A percentile compares a stretch with the other conserved stretches of the same genome.
Conservation (phyloP, 257 asterid species). For the Linaria vulgaris region DNA sequence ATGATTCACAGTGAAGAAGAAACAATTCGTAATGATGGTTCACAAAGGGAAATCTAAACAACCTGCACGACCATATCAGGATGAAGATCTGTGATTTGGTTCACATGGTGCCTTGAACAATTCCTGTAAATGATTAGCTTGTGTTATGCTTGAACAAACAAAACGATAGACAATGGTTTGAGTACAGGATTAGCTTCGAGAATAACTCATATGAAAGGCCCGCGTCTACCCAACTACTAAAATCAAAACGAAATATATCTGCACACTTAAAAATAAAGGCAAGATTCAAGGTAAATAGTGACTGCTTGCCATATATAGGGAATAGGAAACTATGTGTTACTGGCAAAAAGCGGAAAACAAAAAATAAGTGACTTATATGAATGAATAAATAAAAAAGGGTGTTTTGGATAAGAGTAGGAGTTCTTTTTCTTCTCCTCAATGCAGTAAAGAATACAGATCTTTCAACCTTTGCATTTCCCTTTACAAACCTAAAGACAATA, state of each 20-base stretch:
- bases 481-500: too few relatives aligned
- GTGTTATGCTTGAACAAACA: neutral
- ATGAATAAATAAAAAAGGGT: too few relatives aligned
- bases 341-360: too few relatives aligned
- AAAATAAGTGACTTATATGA: too few relatives aligned
- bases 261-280: neutral
- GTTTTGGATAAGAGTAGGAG: too few relatives aligned
- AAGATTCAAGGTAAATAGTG: neutral
- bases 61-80: constrained; percentile 84
- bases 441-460: too few relatives aligned
- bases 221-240: neutral
- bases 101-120: constrained; percentile 38
- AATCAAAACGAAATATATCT: neutral
- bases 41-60: constrained; percentile 9
- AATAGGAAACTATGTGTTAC: neutral
- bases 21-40: constrained; percentile 1
- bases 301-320: too few relatives aligned
- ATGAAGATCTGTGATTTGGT: constrained; percentile 63
- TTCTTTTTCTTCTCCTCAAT: neutral
- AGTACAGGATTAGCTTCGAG: neutral
- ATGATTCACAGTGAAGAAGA: neutral
- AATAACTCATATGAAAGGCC: neutral
- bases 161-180: too few relatives aligned
- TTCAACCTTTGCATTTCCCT: too few relatives aligned
- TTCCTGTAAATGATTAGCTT: constrained; percentile 41